These are phyloP conservation scores for Echeveria elegans DNA, from an alignment of 164 flowering plant genomes.

Conservation along the genomic window DNA sequence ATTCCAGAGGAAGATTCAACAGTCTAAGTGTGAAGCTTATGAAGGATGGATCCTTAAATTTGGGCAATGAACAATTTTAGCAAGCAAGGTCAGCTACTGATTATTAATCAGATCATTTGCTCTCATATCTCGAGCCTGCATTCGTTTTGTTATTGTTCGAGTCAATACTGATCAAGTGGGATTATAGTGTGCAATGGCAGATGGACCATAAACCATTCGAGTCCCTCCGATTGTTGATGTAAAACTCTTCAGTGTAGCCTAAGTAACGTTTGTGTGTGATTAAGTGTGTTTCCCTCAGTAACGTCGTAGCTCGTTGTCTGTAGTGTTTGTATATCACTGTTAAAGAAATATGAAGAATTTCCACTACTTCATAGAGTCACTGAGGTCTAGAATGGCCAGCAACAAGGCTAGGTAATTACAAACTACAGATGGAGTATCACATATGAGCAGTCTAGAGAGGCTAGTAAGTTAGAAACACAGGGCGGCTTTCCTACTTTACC, in stretches of 20 bases:
- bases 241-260: background rate
- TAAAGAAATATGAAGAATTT: background rate
- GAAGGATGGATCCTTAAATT: conserved; percentile 79
- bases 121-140: background rate
- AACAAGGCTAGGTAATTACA: too few species aligned
- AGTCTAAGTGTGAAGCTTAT: conserved; percentile 87
- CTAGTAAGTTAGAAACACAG: too few species aligned
- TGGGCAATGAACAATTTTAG: conserved; percentile 6
- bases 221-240: background rate
- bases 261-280: background rate
- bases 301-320: background rate
- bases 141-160: background rate
- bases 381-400: too few species aligned
- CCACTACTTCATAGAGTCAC: too few species aligned
- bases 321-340: background rate
- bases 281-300: background rate
- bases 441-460: too few species aligned
- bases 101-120: background rate
- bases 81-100: background rate
- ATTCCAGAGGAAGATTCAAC: conserved; percentile 90
- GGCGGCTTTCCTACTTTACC: too few species aligned
- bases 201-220: background rate
- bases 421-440: too few species aligned
- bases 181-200: background rate
- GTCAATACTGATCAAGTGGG: conserved; percentile 1